Evolutionary conservation across 495 filamentous ascomycete species (phyloP), one percentile per base, ranked within the genome.

Genomic region (Chlorociboria aeruginascens): DNA sequence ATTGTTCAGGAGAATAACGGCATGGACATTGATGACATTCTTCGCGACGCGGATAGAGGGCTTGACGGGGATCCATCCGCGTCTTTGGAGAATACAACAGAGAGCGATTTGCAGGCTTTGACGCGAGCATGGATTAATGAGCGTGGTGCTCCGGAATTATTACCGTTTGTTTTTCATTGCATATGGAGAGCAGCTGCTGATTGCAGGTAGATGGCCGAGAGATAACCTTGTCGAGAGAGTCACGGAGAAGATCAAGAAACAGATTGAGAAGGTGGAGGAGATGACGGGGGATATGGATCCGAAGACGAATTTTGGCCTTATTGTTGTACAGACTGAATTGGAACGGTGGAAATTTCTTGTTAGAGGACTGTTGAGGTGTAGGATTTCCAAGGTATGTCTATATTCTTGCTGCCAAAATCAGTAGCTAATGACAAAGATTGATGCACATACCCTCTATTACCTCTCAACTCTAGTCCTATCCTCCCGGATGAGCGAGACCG

Each of bases 271-370:
- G 54, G 77, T 87, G 50, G 83, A 87, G 71, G 76, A 80, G 49
- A 76, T 86, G 65, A 86, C 83, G 34, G 83, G 78, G 49, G 77
- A 82, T 55, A 74, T 88, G 71, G 87, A 92, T 57, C 82, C 88
- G 9, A 89, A 81, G 57, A 79, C 85, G 47, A 95, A 93, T 64
- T 93, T 98, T 61, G 77, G 74, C 52, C 82, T 97, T 54, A 93
- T 96, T 40, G 82, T 98, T 52, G 79, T 96, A 47, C 92, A 98
- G 70, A 97, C 93, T 25, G 92, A 98, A 70, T 79, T 97, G 42
- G 85, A 95, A 63, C 72, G 92, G 34, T 90, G 83, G 63, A 94
- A 94, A 69, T 97, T 83, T 60, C 71, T 97, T 32, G 72, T 96
- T 32, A 79, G 92, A 48, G 83, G 80, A n/a, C 82, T 86, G 50